Conservation (phyloP, 768 basidiomycete genomes). For the Amanita rubescens region DNA sequence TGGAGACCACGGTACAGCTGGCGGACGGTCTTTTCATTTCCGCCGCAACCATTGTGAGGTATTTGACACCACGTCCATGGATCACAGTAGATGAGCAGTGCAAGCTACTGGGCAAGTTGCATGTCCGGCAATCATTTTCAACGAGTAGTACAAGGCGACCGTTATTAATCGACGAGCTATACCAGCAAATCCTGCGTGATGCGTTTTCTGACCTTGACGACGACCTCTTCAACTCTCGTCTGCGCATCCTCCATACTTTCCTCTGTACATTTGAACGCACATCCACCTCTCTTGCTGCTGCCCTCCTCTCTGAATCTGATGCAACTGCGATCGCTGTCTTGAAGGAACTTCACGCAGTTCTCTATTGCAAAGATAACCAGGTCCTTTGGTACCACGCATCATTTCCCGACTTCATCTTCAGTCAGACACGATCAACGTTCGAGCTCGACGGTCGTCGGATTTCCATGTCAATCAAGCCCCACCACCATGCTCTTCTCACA, state of each 20-base stretch:
- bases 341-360: constrained; percentile 13
- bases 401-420: constrained; percentile 16
- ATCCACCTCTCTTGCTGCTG: constrained; percentile 11
- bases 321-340: constrained; percentile 8
- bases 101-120: constrained; percentile 5
- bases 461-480: constrained; percentile 8
- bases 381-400: constrained; percentile 18
- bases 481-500: constrained; percentile 10
- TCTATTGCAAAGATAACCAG: constrained; percentile 11
- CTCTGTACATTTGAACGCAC: constrained; percentile 15
- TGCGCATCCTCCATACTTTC: constrained; percentile 16
- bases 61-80: constrained; percentile 6
- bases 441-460: not conserved
- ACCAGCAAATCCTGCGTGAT: constrained; percentile 11
- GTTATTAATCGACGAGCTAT: constrained; percentile 11
- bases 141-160: not conserved
- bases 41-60: constrained; percentile 19
- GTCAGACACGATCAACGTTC: constrained; percentile 9
- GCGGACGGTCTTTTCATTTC: constrained; percentile 22
- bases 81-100: constrained; percentile 4
- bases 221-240: constrained; percentile 1
- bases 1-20: constrained; percentile 9
- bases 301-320: constrained; percentile 5
- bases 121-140: not conserved
- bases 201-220: constrained; percentile 11